phyloP scores from a whole-genome alignment of 768 basidiomycete genomes.

The Lentinula detonsa region DNA sequence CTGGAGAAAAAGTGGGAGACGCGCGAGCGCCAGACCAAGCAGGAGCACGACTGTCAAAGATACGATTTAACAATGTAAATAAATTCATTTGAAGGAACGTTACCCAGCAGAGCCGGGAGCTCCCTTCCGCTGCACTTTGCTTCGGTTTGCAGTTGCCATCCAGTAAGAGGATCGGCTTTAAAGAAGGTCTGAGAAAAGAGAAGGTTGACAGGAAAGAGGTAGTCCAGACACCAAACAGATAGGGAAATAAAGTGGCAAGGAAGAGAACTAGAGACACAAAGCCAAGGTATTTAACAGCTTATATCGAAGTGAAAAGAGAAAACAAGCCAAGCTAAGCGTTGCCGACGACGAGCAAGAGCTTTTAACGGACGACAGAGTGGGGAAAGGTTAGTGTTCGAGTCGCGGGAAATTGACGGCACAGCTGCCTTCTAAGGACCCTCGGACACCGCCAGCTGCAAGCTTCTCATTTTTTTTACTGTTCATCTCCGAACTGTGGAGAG shows the following conservation, averaged over 20 bases:
- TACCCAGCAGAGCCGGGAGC: constrained; percentile 50
- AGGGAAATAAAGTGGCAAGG: constrained; percentile 76
- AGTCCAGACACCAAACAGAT: constrained; percentile 37
- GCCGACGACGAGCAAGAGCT: constrained; percentile 8
- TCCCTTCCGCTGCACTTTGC: constrained; percentile 61
- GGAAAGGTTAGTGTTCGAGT: background rate
- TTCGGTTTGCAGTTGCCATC: constrained; percentile 62
- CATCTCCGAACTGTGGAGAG: background rate
- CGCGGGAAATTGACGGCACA: constrained; percentile 2
- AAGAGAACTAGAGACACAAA: constrained; percentile 16
- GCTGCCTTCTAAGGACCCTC: background rate
- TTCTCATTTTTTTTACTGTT: background rate
- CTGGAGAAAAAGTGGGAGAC: constrained; percentile 66
- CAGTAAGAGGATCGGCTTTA: constrained; percentile 43
- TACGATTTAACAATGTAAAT: background rate
- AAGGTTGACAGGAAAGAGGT: constrained; percentile 14
- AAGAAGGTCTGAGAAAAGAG: constrained; percentile 39
- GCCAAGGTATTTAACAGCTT: constrained; percentile 4
- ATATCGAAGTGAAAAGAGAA: constrained; percentile 25
- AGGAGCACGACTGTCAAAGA: constrained; percentile 16
- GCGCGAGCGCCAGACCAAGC: constrained; percentile 68
- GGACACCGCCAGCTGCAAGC: background rate
- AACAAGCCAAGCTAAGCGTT: constrained; percentile 5
- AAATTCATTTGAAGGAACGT: constrained; percentile 23
- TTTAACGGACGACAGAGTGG: constrained; percentile 13